Conservation (phyloP, 345 rosid species). For the Leavenworthia alabamica region DNA sequence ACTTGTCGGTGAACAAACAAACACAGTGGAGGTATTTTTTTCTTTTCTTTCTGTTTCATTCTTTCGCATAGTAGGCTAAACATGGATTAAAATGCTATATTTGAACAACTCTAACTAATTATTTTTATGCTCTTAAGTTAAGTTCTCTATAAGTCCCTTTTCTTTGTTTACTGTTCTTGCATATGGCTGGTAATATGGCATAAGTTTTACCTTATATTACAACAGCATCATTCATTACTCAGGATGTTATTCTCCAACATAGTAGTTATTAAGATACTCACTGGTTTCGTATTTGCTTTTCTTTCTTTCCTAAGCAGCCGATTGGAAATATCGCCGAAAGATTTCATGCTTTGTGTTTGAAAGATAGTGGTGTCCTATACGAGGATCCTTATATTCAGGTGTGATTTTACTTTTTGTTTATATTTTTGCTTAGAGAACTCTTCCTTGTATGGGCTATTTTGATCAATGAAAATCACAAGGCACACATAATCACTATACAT, state of each 20-base stretch:
- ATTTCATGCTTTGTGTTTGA: constrained; percentile 79
- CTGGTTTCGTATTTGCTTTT: constrained; percentile 13
- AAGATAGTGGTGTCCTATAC: constrained; percentile 92
- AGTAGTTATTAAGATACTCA: neutral
- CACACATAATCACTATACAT: neutral
- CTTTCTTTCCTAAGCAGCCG: constrained; percentile 48
- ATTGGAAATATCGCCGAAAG: constrained; percentile 81
- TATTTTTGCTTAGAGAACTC: too few relatives aligned
- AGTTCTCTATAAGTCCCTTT: neutral
- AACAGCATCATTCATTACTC: neutral
- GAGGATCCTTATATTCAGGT: constrained; percentile 98
- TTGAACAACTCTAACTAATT: neutral
- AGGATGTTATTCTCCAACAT: neutral
- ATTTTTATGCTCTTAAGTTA: neutral
- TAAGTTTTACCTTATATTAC: neutral
- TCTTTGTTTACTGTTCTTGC: neutral
- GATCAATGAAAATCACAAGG: too few relatives aligned
- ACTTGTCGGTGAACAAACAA: constrained; percentile 57
- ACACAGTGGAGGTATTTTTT: constrained; percentile 59
- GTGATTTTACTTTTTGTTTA: neutral
- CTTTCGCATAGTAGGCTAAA: neutral
- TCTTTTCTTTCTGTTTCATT: neutral
- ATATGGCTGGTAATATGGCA: too few relatives aligned
- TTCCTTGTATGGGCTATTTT: too few relatives aligned
- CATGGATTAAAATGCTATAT: neutral